Conservation (phyloP, 495 filamentous ascomycete genomes). For the Lophium mytilinum region DNA sequence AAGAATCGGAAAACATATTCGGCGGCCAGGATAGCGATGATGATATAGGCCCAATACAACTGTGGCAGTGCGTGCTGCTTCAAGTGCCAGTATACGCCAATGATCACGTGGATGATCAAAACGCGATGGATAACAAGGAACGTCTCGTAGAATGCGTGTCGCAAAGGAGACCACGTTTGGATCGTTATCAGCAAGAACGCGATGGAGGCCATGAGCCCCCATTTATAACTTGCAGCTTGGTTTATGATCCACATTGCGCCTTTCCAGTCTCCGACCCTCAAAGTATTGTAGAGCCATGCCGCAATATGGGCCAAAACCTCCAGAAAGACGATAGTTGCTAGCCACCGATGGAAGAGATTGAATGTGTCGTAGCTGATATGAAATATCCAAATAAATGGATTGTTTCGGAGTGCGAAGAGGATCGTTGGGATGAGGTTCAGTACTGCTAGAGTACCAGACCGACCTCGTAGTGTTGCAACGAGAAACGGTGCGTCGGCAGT, state of each 20-base stretch:
- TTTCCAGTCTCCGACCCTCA: background rate
- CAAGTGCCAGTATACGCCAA: conserved; percentile 64
- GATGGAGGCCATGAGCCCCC: conserved; percentile 43
- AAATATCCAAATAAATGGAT: conserved; percentile 53
- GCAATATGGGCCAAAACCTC: conserved; percentile 44
- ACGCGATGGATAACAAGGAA: conserved; percentile 76
- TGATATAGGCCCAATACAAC: conserved; percentile 50
- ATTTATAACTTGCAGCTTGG: conserved; percentile 21
- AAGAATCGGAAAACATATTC: conserved; percentile 41
- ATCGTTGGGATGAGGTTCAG: conserved; percentile 41
- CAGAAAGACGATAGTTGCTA: conserved; percentile 62
- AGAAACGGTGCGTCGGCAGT: background rate
- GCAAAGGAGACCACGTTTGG: conserved; percentile 66
- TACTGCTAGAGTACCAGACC: conserved; percentile 4
- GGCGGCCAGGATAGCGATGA: conserved; percentile 41
- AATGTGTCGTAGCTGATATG: conserved; percentile 67
- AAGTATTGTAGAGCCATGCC: conserved; percentile 35
- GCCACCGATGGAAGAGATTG: conserved; percentile 74
- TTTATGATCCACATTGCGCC: background rate
- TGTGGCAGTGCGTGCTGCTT: conserved; percentile 53
- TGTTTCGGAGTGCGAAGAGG: conserved; percentile 50
- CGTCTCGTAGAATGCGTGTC: conserved; percentile 85
- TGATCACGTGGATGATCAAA: conserved; percentile 53
- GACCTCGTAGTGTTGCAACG: conserved; percentile 7
- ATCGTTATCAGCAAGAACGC: conserved; percentile 56